A percentile compares a stretch with the other conserved stretches of the same genome.
phyloP scores from a whole-genome alignment of 106 monocot genomes.

The Alisma plantagoaquatica region DNA sequence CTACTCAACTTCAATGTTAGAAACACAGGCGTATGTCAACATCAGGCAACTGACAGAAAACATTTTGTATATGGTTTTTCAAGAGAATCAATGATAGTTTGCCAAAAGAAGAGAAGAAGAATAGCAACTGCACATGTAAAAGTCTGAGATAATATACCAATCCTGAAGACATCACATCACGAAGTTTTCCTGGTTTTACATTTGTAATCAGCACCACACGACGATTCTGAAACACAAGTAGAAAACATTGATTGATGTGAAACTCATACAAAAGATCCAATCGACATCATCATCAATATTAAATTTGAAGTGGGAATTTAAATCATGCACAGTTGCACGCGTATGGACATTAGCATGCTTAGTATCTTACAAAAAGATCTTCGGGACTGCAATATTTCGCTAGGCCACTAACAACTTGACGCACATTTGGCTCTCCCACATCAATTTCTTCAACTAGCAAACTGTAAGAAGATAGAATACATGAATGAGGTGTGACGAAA shows the following conservation, averaged over 20 bases:
- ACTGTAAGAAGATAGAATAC: constrained; percentile 32
- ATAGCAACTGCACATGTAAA: no score
- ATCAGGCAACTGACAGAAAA: no score
- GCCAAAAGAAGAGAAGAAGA: no score
- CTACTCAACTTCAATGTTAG: no score
- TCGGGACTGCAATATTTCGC: constrained; percentile 87
- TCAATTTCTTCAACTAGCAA: constrained; percentile 96
- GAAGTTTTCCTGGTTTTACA: constrained; percentile 95
- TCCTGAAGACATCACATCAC: constrained; percentile 88
- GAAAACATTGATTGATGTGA: neutral
- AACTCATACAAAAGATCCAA: neutral
- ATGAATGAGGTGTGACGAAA: no score
- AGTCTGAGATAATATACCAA: constrained; percentile 72
- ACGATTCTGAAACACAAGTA: constrained; percentile 58
- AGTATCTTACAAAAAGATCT: constrained; percentile 51
- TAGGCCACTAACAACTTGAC: constrained; percentile 97
- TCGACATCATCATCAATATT: no score
- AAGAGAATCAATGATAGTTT: no score
- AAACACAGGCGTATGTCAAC: no score
- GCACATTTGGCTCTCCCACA: constrained; percentile 67
- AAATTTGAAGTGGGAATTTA: no score
- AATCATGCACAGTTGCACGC: no score
- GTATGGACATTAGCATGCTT: neutral
- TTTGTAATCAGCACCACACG: constrained; percentile 81
- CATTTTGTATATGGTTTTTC: no score